phyloP scores from a whole-genome alignment of 306 rosid species.

The Trifolium repens region DNA sequence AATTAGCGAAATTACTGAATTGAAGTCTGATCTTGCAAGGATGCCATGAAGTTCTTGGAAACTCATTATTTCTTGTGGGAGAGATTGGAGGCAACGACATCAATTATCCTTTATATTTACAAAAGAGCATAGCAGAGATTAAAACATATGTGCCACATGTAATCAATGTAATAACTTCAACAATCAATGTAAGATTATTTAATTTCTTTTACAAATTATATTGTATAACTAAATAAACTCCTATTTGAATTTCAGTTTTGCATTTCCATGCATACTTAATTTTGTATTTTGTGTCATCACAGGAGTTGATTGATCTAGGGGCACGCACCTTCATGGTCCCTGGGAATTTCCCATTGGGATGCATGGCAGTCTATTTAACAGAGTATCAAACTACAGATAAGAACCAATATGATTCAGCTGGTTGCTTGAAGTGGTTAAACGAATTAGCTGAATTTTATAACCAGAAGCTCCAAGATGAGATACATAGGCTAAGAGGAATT shows the following conservation, averaged over 20 bases:
- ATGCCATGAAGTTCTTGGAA: constrained; percentile 45
- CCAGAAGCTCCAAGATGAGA: constrained; percentile 44
- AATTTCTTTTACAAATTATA: background rate
- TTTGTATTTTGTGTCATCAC: background rate
- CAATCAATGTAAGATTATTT: constrained; percentile 43
- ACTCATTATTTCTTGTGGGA: constrained; percentile 57
- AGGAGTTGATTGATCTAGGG: constrained; percentile 58
- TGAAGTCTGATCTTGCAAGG: constrained; percentile 45
- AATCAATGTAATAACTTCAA: constrained; percentile 44
- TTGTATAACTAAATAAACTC: background rate
- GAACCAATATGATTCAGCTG: constrained; percentile 47
- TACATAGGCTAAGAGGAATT: constrained; percentile 34
- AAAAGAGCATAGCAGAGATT: constrained; percentile 36
- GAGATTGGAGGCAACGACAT: constrained; percentile 76
- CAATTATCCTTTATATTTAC: constrained; percentile 31
- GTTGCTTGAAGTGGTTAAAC: constrained; percentile 58
- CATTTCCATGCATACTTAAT: background rate
- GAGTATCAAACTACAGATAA: constrained; percentile 16
- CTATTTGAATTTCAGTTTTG: background rate
- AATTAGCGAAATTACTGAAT: background rate
- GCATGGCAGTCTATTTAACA: constrained; percentile 44
- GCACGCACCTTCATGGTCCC: constrained; percentile 58
- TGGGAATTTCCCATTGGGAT: constrained; percentile 58
- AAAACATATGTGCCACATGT: constrained; percentile 49
- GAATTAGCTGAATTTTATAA: constrained; percentile 52